A percentile compares a stretch with the other conserved stretches of the same genome.
These are phyloP conservation scores for Phialophora chinensis DNA, from an alignment of 2,329 filamentous ascomycete genomes.

Conservation along the genomic window DNA sequence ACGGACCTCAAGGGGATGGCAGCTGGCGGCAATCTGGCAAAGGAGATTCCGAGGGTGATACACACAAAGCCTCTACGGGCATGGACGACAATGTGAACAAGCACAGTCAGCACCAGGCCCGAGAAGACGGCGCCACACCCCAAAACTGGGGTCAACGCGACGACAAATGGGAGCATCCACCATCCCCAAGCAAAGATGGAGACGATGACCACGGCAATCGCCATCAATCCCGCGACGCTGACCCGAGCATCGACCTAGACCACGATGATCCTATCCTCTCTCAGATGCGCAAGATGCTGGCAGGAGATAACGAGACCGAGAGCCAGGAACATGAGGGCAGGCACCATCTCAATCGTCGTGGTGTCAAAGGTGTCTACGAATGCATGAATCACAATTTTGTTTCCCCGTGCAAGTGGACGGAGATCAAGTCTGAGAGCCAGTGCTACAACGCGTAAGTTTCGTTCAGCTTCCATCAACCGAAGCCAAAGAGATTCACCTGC, in stretches of 20 bases:
- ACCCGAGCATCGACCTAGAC: not conserved
- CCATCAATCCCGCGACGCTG: not conserved
- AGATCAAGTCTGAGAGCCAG: constrained; percentile 15
- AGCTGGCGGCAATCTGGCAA: constrained; percentile 4
- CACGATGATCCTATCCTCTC: not conserved
- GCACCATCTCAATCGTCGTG: not conserved
- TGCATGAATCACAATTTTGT: constrained; percentile 24
- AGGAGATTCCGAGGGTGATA: not conserved
- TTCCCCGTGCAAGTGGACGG: constrained; percentile 28
- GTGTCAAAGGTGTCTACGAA: constrained; percentile 25
- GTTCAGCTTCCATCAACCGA: not conserved
- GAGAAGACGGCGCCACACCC: not conserved
- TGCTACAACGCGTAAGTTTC: constrained; percentile 29
- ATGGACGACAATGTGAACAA: not conserved
- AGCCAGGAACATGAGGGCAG: constrained; percentile 1
- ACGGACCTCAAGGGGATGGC: not conserved
- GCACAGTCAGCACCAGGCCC: constrained; percentile 7
- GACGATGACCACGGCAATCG: not conserved
- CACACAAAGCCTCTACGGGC: not conserved
- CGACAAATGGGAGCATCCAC: not conserved
- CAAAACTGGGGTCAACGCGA: not conserved
- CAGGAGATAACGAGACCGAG: not conserved
- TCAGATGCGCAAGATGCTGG: not conserved
- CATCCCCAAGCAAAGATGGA: not conserved
- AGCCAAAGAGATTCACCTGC: not conserved